Conservation (phyloP, 192 early-diverging fungal species). For the Mortierella alpina region DNA sequence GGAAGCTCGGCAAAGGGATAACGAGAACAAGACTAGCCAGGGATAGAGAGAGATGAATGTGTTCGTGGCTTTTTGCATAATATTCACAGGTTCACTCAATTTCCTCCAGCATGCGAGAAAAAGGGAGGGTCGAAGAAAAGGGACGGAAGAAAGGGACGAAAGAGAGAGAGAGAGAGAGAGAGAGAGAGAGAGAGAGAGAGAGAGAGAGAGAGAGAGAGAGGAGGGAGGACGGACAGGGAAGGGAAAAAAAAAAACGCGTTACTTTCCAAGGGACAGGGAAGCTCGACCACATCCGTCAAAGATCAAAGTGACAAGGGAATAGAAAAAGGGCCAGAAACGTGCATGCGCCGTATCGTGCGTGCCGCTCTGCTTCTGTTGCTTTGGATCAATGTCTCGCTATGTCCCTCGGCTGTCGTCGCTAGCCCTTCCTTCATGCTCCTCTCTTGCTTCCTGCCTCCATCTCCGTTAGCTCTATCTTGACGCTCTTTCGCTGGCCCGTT, state of each 20-base stretch:
- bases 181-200: slow-evolving; percentile 1
- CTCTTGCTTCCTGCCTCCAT: too few species aligned
- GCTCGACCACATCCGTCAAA: slow-evolving; percentile 21
- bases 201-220: not conserved
- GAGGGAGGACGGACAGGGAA: not conserved
- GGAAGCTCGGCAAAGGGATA: not conserved
- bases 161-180: not conserved
- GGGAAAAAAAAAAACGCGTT: not conserved
- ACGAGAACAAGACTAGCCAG: not conserved
- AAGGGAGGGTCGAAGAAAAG: not conserved
- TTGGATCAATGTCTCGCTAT: not conserved
- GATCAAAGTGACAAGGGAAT: not conserved
- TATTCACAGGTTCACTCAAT: too few species aligned
- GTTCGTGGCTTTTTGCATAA: too few species aligned
- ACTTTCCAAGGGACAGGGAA: not conserved
- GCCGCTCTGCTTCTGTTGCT: not conserved
- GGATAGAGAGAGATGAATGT: not conserved
- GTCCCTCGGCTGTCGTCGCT: not conserved
- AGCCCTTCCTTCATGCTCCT: too few species aligned
- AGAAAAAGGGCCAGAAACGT: not conserved
- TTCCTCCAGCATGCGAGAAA: not conserved
- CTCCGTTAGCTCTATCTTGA: too few species aligned
- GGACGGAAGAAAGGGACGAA: not conserved
- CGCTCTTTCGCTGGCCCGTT: too few species aligned
- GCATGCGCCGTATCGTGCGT: not conserved